Evolutionary conservation across 257 asterid genomes (phyloP).

Genomic region (Datura wrightii): DNA sequence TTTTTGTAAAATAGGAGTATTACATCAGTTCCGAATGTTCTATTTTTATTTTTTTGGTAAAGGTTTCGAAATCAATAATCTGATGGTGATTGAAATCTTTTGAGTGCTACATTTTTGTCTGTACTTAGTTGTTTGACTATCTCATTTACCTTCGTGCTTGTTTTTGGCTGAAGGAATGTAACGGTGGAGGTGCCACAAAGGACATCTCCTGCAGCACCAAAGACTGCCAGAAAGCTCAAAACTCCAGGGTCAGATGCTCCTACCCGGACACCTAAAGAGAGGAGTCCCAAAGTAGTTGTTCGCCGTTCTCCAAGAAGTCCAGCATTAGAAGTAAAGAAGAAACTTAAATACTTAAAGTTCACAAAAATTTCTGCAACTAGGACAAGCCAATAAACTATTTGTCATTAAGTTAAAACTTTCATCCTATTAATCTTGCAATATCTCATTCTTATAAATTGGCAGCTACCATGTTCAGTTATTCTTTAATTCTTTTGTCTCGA

Average conservation of each 20-base stretch:
- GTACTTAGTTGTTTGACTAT: not conserved
- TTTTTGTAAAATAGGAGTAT: too few relatives aligned
- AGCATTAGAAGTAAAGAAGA: conserved; percentile 59
- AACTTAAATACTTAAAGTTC: not conserved
- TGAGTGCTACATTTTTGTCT: not conserved
- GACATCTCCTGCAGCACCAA: conserved; percentile 56
- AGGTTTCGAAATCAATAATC: not conserved
- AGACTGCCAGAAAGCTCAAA: conserved; percentile 59
- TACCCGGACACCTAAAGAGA: conserved; percentile 62
- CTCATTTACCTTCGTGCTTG: not conserved
- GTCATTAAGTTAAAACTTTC: not conserved
- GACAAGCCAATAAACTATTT: not conserved
- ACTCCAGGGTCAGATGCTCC: conserved; percentile 46
- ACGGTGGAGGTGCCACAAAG: conserved; percentile 65
- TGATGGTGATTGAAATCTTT: not conserved
- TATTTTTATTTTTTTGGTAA: too few relatives aligned
- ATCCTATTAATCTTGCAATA: not conserved
- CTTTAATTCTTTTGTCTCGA: not conserved
- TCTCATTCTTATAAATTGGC: not conserved
- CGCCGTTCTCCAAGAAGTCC: conserved; percentile 74
- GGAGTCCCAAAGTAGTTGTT: conserved; percentile 66
- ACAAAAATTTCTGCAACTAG: not conserved
- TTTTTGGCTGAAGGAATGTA: conserved; percentile 48
- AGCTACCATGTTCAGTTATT: not conserved
- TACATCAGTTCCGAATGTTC: too few relatives aligned